Evolutionary conservation across 805 yeast species (phyloP).

Genomic region (Phaffomyces thermotolerans): DNA sequence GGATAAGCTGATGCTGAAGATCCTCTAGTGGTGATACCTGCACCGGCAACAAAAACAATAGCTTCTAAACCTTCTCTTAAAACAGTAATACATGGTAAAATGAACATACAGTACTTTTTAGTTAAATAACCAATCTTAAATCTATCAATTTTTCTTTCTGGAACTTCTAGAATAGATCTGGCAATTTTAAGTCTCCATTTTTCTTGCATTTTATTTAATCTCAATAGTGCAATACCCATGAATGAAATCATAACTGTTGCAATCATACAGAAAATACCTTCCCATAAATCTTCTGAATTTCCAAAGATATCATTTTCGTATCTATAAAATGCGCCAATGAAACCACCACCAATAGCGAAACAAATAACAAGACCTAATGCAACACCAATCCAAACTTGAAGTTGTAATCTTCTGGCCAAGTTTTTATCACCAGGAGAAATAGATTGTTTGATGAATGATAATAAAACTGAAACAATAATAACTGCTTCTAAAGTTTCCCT

Average conservation of each 20-base stretch:
- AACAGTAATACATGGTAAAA: slow-evolving; percentile 84
- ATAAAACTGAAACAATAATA: slow-evolving; percentile 80
- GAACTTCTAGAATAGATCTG: slow-evolving; percentile 60
- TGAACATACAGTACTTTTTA: slow-evolving; percentile 79
- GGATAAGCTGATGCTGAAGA: slow-evolving; percentile 75
- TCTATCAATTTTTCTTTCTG: slow-evolving; percentile 41
- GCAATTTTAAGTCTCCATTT: slow-evolving; percentile 97
- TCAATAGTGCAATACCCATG: slow-evolving; percentile 96
- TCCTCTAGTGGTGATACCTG: slow-evolving; percentile 56
- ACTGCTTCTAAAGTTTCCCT: slow-evolving; percentile 94
- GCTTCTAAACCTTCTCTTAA: slow-evolving; percentile 97
- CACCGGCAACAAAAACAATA: slow-evolving; percentile 94
- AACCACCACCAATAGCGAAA: slow-evolving; percentile 82
- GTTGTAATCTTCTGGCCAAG: slow-evolving; percentile 53
- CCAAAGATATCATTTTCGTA: slow-evolving; percentile 81
- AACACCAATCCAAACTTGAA: slow-evolving; percentile 87
- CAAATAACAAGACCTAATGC: slow-evolving; percentile 67
- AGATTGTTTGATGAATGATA: slow-evolving; percentile 89
- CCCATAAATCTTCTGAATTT: slow-evolving; percentile 89
- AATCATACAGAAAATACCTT: slow-evolving; percentile 86
- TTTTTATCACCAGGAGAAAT: slow-evolving; percentile 47
- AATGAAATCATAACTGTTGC: slow-evolving; percentile 83
- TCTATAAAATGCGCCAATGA: slow-evolving; percentile 88
- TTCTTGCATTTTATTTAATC: slow-evolving; percentile 92
- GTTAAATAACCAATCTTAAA: slow-evolving; percentile 48